Evolutionary conservation across 2,329 filamentous ascomycete species (phyloP).

Genomic region (Emmonsiellopsis sp.): DNA sequence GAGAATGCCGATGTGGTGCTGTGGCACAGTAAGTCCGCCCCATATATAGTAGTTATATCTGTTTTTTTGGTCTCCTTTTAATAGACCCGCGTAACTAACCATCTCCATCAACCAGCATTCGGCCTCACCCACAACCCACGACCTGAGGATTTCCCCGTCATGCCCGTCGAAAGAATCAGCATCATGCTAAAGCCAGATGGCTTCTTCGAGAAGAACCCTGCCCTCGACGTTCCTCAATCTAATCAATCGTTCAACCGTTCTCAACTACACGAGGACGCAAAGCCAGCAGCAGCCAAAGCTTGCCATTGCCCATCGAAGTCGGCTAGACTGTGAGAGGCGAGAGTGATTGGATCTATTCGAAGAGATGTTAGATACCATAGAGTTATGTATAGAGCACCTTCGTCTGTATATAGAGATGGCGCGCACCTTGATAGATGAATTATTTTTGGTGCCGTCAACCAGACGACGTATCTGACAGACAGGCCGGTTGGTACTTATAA

Average conservation of each 20-base stretch:
- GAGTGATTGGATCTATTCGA: no score
- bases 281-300: not conserved
- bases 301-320: not conserved
- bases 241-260: not conserved
- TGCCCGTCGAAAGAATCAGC: slow-evolving; percentile 35
- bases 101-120: slow-evolving; percentile 22
- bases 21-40: slow-evolving; percentile 26
- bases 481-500: no score
- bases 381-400: not conserved
- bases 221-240: slow-evolving; percentile 38
- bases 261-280: not conserved
- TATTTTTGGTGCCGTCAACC: no score
- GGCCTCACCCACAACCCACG: slow-evolving; percentile 56
- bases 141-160: slow-evolving; percentile 52
- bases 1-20: slow-evolving; percentile 36
- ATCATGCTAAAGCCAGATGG: slow-evolving; percentile 42
- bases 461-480: no score
- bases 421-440: no score
- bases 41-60: no score
- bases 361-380: no score
- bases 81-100: slow-evolving; percentile 21
- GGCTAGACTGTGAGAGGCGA: not conserved
- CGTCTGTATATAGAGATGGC: not conserved
- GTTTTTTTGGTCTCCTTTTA: not conserved
- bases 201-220: slow-evolving; percentile 45